Conservation (phyloP, 2,329 filamentous ascomycete genomes). For the Neofusicoccum kwambonambiense region DNA sequence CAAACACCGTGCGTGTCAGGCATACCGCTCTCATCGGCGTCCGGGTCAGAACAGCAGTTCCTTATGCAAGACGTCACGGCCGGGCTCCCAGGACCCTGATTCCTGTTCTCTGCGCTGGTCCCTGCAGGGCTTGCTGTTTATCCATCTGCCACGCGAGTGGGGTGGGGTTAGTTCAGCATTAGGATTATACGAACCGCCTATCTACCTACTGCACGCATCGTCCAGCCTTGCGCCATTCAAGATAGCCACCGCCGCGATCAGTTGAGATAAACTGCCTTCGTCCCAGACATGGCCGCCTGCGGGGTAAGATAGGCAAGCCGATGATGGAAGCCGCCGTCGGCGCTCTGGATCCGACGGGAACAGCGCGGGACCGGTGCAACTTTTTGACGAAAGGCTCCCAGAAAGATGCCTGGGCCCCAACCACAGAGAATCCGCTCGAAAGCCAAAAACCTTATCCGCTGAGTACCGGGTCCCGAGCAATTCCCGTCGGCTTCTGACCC, state of each 20-base stretch:
- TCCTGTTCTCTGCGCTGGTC: not conserved
- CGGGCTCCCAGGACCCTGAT: not conserved
- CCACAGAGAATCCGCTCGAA: not conserved
- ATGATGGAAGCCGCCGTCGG: not conserved
- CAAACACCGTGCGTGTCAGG: constrained; percentile 4
- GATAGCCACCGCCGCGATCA: not conserved
- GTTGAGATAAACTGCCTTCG: not conserved
- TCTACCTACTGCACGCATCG: not conserved
- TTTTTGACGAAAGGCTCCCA: not conserved
- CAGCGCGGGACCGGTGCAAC: not conserved
- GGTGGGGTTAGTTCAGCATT: not conserved
- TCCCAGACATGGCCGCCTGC: not conserved
- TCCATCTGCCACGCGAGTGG: not conserved
- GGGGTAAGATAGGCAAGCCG: not conserved
- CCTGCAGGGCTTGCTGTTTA: not conserved
- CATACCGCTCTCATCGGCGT: not conserved
- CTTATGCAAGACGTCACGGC: not conserved
- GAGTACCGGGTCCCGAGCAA: not conserved
- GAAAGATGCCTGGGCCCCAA: not conserved
- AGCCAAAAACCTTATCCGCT: not conserved
- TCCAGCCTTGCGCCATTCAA: not conserved
- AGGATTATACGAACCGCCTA: not conserved
- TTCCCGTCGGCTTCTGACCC: not conserved
- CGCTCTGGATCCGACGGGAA: not conserved
- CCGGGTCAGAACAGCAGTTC: not conserved